Evolutionary conservation across 2,329 filamentous ascomycete genomes (phyloP).

Genomic region (Stachybotrys chlorohalonatus): DNA sequence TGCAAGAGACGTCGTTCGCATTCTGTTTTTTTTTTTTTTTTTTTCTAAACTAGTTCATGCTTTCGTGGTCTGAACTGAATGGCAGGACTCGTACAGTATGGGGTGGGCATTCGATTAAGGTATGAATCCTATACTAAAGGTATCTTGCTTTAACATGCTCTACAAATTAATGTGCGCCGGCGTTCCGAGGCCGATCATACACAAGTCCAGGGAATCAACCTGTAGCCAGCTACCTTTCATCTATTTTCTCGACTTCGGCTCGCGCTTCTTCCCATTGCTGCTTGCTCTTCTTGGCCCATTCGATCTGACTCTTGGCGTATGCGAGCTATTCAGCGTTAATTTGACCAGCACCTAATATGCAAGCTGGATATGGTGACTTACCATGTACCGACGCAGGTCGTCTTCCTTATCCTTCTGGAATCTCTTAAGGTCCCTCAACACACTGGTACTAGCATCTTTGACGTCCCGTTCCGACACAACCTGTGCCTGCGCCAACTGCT

Average conservation of each 20-base stretch:
- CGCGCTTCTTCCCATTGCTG: slow-evolving; percentile 90
- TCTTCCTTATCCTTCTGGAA: slow-evolving; percentile 96
- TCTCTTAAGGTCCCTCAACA: slow-evolving; percentile 80
- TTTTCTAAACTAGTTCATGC: too few species aligned
- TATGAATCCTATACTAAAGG: neutral
- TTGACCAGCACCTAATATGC: neutral
- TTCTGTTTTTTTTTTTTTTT: too few species aligned
- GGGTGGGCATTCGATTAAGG: neutral
- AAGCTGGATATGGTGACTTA: slow-evolving; percentile 34
- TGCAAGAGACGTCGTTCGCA: too few species aligned
- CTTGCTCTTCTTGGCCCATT: slow-evolving; percentile 85
- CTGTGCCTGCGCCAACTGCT: slow-evolving; percentile 81
- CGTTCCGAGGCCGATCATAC: neutral
- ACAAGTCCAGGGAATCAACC: neutral
- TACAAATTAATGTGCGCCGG: neutral
- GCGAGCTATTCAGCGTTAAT: slow-evolving; percentile 53
- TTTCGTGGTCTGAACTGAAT: too few species aligned
- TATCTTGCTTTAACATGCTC: neutral
- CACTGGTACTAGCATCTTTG: slow-evolving; percentile 80
- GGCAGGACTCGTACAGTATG: too few species aligned
- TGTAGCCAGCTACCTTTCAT: slow-evolving; percentile 29
- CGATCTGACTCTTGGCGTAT: slow-evolving; percentile 85
- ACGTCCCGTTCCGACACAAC: slow-evolving; percentile 85
- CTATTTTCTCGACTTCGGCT: slow-evolving; percentile 81
- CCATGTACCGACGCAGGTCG: slow-evolving; percentile 91